Percentiles rank a stretch among this genome's conserved stretches.
Conservation (phyloP, 805 yeast genomes). For the Kuraishia floccosa region DNA sequence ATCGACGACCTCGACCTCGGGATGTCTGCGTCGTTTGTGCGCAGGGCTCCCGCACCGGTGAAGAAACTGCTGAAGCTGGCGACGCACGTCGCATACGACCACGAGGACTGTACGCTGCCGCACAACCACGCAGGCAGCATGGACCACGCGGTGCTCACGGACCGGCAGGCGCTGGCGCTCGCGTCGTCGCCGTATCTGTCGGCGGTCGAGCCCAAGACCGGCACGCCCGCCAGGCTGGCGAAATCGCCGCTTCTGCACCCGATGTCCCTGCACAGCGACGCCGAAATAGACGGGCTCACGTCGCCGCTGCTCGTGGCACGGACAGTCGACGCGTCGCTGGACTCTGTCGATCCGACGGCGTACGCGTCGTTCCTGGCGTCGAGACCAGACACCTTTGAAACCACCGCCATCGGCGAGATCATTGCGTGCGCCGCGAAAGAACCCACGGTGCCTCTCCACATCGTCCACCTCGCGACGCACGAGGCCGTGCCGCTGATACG, state of each 20-base stretch:
- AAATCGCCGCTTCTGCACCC: slow-evolving; percentile 13
- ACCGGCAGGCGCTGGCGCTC: slow-evolving; percentile 39
- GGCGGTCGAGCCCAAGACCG: slow-evolving; percentile 48
- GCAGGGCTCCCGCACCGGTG: slow-evolving; percentile 26
- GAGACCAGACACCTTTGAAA: slow-evolving; percentile 82
- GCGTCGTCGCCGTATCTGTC: slow-evolving; percentile 44
- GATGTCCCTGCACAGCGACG: slow-evolving; percentile 2
- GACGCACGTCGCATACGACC: slow-evolving; percentile 12
- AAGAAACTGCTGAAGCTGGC: slow-evolving; percentile 17
- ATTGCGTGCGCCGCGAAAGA: slow-evolving; percentile 46
- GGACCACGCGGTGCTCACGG: slow-evolving; percentile 25
- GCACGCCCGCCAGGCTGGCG: slow-evolving; percentile 29
- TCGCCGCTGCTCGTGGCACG: slow-evolving; percentile 34
- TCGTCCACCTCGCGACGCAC: slow-evolving; percentile 83
- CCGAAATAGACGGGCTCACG: slow-evolving; percentile 9
- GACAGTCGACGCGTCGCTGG: slow-evolving; percentile 25
- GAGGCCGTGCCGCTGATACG: slow-evolving; percentile 68
- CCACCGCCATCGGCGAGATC: slow-evolving; percentile 69
- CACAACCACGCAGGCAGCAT: slow-evolving; percentile 16
- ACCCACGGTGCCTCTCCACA: slow-evolving; percentile 65
- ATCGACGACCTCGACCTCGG: slow-evolving; percentile 23
- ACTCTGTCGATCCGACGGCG: slow-evolving; percentile 42
- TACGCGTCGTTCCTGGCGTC: slow-evolving; percentile 72
- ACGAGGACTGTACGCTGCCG: slow-evolving; percentile 20
- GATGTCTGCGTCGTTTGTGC: slow-evolving; percentile 26